A percentile compares a stretch with the other conserved stretches of the same genome.
phyloP scores from a whole-genome alignment of 148 eudicot genomes.

The Pouteria glomerata region DNA sequence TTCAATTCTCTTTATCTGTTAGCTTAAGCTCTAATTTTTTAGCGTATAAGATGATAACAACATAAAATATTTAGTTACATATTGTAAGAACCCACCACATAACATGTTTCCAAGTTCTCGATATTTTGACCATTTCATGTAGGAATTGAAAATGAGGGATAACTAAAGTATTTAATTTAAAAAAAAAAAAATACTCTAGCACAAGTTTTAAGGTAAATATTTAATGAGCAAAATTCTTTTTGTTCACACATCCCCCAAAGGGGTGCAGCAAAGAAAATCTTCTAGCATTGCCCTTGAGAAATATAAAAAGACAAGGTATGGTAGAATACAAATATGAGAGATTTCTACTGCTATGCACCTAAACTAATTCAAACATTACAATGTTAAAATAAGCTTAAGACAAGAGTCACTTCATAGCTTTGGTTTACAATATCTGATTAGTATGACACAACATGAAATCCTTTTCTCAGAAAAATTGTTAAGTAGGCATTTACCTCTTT shows the following conservation, averaged over 20 bases:
- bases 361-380: neutral
- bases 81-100: neutral
- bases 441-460: neutral
- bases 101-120: neutral
- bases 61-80: neutral
- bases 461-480: neutral
- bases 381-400: neutral
- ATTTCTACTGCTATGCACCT: neutral
- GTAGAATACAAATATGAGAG: neutral
- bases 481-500: conserved; percentile 54
- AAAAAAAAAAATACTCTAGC: neutral
- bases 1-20: neutral
- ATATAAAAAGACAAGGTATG: too few relatives aligned
- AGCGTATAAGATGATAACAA: neutral
- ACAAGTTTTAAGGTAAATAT: neutral
- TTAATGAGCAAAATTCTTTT: neutral
- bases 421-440: too few relatives aligned
- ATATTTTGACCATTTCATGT: neutral
- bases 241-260: neutral
- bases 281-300: too few relatives aligned
- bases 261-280: too few relatives aligned
- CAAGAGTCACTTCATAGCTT: neutral
- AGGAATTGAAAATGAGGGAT: neutral
- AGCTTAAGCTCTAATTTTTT: neutral
- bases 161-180: neutral